Evolutionary conservation across 192 early-diverging fungal genomes (phyloP).

Genomic region (Coemansia sp.): DNA sequence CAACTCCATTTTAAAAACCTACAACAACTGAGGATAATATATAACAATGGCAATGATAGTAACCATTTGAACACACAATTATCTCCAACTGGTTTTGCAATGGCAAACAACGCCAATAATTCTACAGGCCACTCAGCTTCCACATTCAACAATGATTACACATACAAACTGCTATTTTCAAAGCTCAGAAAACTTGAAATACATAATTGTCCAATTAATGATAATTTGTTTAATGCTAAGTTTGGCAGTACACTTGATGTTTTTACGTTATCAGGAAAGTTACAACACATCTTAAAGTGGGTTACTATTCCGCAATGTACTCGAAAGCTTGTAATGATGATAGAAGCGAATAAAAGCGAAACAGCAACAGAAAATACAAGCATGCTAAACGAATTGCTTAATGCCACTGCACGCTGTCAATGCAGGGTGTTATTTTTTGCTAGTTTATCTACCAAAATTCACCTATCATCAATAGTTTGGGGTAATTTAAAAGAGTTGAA

Average conservation of each 20-base stretch:
- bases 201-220: not conserved
- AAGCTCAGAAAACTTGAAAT: not conserved
- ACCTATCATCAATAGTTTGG: no score
- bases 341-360: not conserved
- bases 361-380: not conserved
- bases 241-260: not conserved
- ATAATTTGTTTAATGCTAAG: not conserved
- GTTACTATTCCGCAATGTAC: not conserved
- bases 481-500: no score
- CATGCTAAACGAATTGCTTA: not conserved
- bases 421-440: no score
- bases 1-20: not conserved
- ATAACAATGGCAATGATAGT: not conserved
- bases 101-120: no score
- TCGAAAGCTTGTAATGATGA: not conserved
- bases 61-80: not conserved
- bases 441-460: no score
- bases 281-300: not conserved
- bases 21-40: not conserved
- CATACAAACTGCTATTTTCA: not conserved
- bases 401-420: no score
- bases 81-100: no score
- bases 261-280: not conserved
- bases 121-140: not conserved
- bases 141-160: not conserved